Percentiles rank a stretch among this genome's conserved stretches.
Evolutionary conservation across 2,329 filamentous ascomycete genomes (phyloP).

Genomic region (Penicillium vulpinum): DNA sequence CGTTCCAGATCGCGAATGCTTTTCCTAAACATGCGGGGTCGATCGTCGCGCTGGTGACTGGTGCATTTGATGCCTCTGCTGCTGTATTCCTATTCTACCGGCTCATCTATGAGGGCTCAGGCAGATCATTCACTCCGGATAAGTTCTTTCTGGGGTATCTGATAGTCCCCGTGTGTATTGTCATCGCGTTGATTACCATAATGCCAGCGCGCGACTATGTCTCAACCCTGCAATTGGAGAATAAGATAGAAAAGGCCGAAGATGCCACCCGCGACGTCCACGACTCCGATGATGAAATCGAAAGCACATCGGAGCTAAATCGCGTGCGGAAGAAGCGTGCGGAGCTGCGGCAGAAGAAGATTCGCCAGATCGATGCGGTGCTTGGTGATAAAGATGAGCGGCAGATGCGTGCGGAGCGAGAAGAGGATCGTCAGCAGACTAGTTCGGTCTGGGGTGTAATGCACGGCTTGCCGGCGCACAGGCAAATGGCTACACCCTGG

Average conservation of each 20-base stretch:
- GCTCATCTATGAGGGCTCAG: slow-evolving; percentile 64
- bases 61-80: slow-evolving; percentile 79
- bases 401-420: slow-evolving; percentile 58
- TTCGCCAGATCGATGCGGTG: slow-evolving; percentile 68
- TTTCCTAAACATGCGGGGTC: slow-evolving; percentile 73
- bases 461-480: slow-evolving; percentile 66
- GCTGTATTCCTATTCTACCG: slow-evolving; percentile 76
- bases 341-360: slow-evolving; percentile 60
- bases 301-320: slow-evolving; percentile 50
- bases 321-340: slow-evolving; percentile 56
- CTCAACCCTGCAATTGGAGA: slow-evolving; percentile 73
- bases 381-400: slow-evolving; percentile 64
- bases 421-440: slow-evolving; percentile 68
- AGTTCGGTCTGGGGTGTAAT: slow-evolving; percentile 84
- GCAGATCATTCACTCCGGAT: slow-evolving; percentile 46
- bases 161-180: slow-evolving; percentile 66
- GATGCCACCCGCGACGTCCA: slow-evolving; percentile 42
- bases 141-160: slow-evolving; percentile 73
- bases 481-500: slow-evolving; percentile 79
- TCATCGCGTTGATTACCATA: slow-evolving; percentile 64
- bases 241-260: slow-evolving; percentile 59
- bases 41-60: slow-evolving; percentile 75
- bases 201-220: slow-evolving; percentile 75
- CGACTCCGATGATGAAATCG: slow-evolving; percentile 54
- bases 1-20: slow-evolving; percentile 79